Evolutionary conservation across 306 rosid genomes (phyloP).

Genomic region (Rubus parviflorus): DNA sequence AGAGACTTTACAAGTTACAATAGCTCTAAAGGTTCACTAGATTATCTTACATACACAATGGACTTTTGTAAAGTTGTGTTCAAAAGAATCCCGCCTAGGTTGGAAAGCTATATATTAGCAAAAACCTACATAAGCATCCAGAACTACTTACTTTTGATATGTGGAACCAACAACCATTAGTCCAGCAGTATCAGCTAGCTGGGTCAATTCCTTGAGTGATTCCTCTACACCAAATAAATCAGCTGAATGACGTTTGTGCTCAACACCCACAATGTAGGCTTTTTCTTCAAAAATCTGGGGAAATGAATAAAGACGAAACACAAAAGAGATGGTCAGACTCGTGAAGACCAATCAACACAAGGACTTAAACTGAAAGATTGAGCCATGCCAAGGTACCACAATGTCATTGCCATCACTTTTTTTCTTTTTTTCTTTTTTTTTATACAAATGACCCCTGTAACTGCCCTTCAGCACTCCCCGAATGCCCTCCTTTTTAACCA

Average conservation of each 20-base stretch:
- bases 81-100: not conserved
- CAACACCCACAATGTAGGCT: conserved; percentile 83
- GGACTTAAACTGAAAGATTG: too few relatives aligned
- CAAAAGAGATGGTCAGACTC: not conserved
- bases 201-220: conserved; percentile 74
- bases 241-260: conserved; percentile 54
- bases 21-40: too few relatives aligned
- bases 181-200: conserved; percentile 96
- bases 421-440: not conserved
- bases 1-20: not conserved
- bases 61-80: too few relatives aligned
- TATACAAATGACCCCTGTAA: not conserved
- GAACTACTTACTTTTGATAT: conserved; percentile 56
- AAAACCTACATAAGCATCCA: not conserved
- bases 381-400: not conserved
- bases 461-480: too few relatives aligned
- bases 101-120: not conserved
- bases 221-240: conserved; percentile 67
- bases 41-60: too few relatives aligned
- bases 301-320: not conserved
- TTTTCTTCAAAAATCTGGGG: conserved; percentile 81
- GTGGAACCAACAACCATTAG: conserved; percentile 83
- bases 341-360: not conserved
- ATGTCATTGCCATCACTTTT: not conserved
- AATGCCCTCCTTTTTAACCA: too few relatives aligned